phyloP scores from a whole-genome alignment of 23 red algal species.

The Gracilaria domingensis region DNA sequence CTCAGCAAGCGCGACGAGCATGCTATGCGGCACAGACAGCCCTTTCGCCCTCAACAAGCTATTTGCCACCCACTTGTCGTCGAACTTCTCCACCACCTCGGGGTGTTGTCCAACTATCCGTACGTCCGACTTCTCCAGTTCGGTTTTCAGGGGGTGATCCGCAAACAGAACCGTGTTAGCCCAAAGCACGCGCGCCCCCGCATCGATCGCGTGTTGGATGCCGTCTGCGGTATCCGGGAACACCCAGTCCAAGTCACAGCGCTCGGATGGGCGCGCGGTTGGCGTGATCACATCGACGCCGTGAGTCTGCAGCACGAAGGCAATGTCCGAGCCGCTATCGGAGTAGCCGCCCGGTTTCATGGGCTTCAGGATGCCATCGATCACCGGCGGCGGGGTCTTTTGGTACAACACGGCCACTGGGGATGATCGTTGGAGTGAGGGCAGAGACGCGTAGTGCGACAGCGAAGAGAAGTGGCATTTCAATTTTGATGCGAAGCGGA shows the following conservation, averaged over 20 bases:
- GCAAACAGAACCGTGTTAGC: slow-evolving; percentile 13
- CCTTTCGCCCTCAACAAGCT: background rate
- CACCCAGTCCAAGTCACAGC: slow-evolving; percentile 6
- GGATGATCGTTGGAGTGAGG: background rate
- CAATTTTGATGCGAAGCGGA: too few species aligned
- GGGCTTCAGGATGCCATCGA: background rate
- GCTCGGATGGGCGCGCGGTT: background rate
- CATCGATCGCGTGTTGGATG: background rate
- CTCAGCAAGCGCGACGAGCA: slow-evolving; percentile 13
- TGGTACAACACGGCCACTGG: slow-evolving; percentile 32
- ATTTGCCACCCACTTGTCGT: slow-evolving; percentile 21
- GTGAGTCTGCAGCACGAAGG: background rate
- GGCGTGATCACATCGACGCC: background rate
- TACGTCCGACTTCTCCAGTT: background rate
- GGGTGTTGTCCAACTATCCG: slow-evolving; percentile 15
- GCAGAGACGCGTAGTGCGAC: background rate
- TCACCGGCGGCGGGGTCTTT: background rate
- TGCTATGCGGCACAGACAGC: background rate
- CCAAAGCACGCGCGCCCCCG: slow-evolving; percentile 13
- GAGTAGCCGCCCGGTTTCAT: slow-evolving; percentile 13
- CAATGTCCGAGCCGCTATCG: slow-evolving; percentile 34
- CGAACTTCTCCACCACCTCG: background rate
- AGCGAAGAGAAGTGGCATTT: too few species aligned
- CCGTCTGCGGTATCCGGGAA: slow-evolving; percentile 17
- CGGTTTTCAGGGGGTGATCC: background rate